Conservation (phyloP, 495 filamentous ascomycete genomes). For the Daldinia decipiens region DNA sequence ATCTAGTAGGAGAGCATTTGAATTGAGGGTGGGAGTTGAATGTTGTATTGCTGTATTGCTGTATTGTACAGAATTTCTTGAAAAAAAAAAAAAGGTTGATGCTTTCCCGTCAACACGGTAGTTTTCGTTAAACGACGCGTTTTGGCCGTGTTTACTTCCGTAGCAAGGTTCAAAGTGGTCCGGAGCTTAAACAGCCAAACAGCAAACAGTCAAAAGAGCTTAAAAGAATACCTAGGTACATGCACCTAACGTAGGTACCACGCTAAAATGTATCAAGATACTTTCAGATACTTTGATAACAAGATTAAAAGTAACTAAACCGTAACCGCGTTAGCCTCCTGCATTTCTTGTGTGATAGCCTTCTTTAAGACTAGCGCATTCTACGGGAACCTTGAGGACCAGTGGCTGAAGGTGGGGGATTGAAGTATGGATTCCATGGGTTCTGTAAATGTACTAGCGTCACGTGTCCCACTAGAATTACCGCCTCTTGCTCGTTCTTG, state of each 20-base stretch:
- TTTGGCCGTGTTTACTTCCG: slow-evolving; percentile 18
- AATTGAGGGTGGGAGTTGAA: not conserved
- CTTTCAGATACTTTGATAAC: no score
- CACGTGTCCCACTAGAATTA: slow-evolving; percentile 7
- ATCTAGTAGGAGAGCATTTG: not conserved
- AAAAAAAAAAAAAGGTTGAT: slow-evolving; percentile 2
- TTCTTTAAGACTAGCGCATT: not conserved
- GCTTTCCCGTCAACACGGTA: slow-evolving; percentile 5
- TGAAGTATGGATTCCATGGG: slow-evolving; percentile 12
- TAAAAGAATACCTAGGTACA: not conserved
- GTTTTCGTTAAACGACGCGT: slow-evolving; percentile 9
- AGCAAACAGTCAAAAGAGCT: not conserved
- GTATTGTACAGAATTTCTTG: not conserved
- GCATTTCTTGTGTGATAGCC: not conserved
- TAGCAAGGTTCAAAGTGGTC: slow-evolving; percentile 1
- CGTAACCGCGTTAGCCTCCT: slow-evolving; percentile 2
- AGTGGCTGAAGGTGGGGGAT: slow-evolving; percentile 9
- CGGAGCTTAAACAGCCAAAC: slow-evolving; percentile 10
- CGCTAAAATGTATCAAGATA: not conserved
- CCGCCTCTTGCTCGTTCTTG: slow-evolving; percentile 4
- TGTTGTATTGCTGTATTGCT: not conserved
- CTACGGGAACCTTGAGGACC: slow-evolving; percentile 30
- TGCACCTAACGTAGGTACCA: no score
- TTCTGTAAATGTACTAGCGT: slow-evolving; percentile 15
- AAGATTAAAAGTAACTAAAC: not conserved